A percentile compares a stretch with the other conserved stretches of the same genome.
Evolutionary conservation across 441 rosid genomes (phyloP).

Genomic region (Aleurites moluccanus): DNA sequence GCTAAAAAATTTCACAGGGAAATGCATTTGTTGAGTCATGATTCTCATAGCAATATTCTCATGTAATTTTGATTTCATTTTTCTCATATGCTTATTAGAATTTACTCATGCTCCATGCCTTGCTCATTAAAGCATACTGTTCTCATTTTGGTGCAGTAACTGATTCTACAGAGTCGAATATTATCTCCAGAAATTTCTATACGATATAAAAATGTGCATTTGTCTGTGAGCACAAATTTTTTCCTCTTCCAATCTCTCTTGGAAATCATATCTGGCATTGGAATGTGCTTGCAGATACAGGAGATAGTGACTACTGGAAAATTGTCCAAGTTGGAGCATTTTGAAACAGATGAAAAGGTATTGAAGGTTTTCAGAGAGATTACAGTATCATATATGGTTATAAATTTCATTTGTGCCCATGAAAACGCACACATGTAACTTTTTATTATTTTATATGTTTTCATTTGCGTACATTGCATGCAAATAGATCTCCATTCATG

Average conservation of each 20-base stretch:
- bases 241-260: not conserved
- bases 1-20: not conserved
- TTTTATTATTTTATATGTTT: not conserved
- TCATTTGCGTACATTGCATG: not conserved
- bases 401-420: not conserved
- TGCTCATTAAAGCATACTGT: not conserved
- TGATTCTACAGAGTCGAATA: not conserved
- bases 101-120: not conserved
- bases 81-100: not conserved
- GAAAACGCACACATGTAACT: not conserved
- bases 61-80: not conserved
- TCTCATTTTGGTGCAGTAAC: not conserved
- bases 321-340: constrained; percentile 89
- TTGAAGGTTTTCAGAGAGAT: not conserved
- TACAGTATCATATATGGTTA: not conserved
- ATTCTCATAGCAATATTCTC: not conserved
- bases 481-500: not conserved
- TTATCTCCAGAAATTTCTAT: not conserved
- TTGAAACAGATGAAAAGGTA: constrained; percentile 96
- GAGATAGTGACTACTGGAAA: constrained; percentile 88
- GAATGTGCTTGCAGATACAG: constrained; percentile 64
- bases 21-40: not conserved
- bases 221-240: not conserved
- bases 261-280: constrained; percentile 18
- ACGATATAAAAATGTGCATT: not conserved